Base-by-base conservation (phyloP, 768 basidiomycete genomes). In the Tylopilus plumbeoviolaceoides region DNA sequence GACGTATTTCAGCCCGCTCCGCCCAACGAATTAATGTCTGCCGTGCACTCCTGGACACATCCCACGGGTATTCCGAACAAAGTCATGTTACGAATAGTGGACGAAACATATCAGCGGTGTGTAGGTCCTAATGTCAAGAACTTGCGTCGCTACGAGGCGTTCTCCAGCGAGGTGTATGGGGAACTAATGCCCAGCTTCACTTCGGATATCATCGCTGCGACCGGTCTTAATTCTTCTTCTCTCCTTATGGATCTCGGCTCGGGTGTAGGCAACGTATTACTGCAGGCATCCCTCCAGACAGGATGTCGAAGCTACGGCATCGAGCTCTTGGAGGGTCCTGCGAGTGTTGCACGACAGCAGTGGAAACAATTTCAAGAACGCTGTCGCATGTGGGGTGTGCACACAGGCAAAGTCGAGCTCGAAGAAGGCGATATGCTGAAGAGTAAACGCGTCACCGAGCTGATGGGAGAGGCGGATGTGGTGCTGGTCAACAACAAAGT, bases 101-200 rank as follows among this genome's bases (percentile, higher is more conserved):
- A 94, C 41, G 93, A 98, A 73, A 89, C 86, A 35, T 98, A 99
- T 63, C 92, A 98, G 63, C 83, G 97, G 25, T 83, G 84, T 17
- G 94, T 98, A 1, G 95, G 95, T 6, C 97, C 97, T 0, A 83
- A 89, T 61, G 82, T 94, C n/a, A 81, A 82, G 48, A 80, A 78
- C 51, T 77, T 98, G 49, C 85, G 80, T 63, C 81, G 85, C 59
- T 95, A 98, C 67, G 80, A 83, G 61, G 83, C 90, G 28, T 85
- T 95, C 74, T 84, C 89, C 49, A 86, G 85, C 62, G 85, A 86
- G 48, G 90, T 89, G 25, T 98, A 93, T 63, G 95, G 89, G 55
- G 95, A 97, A 65, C 80, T 94, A 46, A 86, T 87, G 82, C 91
- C 89, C 3, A 78, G 78, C 54, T 81, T 95, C 58, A 73, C 81